Evolutionary conservation across 495 filamentous ascomycete genomes (phyloP), one percentile per base, ranked within the genome.

Genomic region (Trichoderma gamsii): DNA sequence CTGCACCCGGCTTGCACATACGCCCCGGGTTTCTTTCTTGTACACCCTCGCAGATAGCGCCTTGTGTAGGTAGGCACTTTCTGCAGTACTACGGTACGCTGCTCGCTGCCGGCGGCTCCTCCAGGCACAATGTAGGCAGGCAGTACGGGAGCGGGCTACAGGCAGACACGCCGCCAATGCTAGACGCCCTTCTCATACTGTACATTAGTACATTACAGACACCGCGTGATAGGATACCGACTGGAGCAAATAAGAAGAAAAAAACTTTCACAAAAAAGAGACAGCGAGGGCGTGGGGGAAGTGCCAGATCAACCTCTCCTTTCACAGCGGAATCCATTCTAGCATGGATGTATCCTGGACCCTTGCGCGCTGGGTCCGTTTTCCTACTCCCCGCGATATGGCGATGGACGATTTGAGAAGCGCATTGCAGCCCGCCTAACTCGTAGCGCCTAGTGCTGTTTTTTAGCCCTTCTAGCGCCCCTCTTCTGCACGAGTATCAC

Each of bases 241-340:
- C 35, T 38, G 35, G 16, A 61, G 23, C n/a, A 11, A 61, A 61
- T 6, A 61, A 5, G 16, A 13, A 61, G 15, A 13, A 61, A 29
- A 32, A 13, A 18, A 18, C n/a, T 15, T 9, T 11, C 8, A 27
- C 15, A 61, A 13, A 32, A 16, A 32, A 32, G 6, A n/a, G 27
- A 29, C 56, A 32, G 25, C 56, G 56, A 61, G 56, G 56, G 56
- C 11, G 21, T 29, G 23, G 27, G 27, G 27, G 56, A 61, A 61
- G 56, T 27, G 56, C 56, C 56, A 61, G 56, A 61, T 61, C 56
- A 21, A 25, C 18, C 52, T 52, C 49, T n/a, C 49, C 49, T 52
- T 52, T 52, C 49, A 21, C 49, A 18, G n/a, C 49, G 21, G 8
- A n/a, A n/a, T 21, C 21, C 21, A 9, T n/a, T 9, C 3, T n/a